Conservation (phyloP, 257 asterid species). For the Ilex asprella region DNA sequence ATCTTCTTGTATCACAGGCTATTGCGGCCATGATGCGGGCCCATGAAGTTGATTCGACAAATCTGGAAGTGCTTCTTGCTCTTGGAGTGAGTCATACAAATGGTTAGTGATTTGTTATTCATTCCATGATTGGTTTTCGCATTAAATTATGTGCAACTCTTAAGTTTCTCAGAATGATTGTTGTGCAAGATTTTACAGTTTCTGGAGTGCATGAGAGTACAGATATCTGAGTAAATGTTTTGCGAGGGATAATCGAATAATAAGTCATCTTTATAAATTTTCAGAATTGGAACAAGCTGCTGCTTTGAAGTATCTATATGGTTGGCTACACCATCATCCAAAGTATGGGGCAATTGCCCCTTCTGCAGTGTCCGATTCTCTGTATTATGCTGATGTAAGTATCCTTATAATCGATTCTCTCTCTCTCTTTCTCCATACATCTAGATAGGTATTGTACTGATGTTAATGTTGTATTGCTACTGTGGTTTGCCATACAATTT, state of each 20-base stretch:
- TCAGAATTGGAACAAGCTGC: constrained; percentile 97
- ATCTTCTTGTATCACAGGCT: constrained; percentile 52
- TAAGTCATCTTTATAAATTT: constrained; percentile 14
- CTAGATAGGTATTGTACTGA: not conserved
- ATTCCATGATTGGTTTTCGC: constrained; percentile 1
- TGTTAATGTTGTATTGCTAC: not conserved
- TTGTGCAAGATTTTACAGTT: not conserved
- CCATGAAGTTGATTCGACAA: constrained; percentile 89
- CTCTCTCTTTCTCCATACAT: not conserved
- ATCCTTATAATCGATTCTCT: constrained; percentile 7
- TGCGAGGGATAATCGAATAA: not conserved
- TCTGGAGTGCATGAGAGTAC: not conserved
- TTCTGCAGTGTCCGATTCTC: constrained; percentile 69
- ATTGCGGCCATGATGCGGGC: constrained; percentile 99
- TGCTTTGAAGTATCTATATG: constrained; percentile 78
- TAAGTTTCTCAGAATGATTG: not conserved
- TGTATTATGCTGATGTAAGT: constrained; percentile 84
- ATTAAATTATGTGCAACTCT: not conserved
- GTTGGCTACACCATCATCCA: constrained; percentile 94
- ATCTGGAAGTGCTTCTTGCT: constrained; percentile 95
- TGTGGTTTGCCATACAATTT: not conserved
- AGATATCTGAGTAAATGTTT: not conserved
- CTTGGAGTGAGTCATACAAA: constrained; percentile 99
- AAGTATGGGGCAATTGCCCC: constrained; percentile 71
- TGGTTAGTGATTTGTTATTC: constrained; percentile 52